These are phyloP conservation scores for Lasiodiplodia sp. DNA, from an alignment of 2,329 filamentous ascomycete species.

Conservation along the genomic window DNA sequence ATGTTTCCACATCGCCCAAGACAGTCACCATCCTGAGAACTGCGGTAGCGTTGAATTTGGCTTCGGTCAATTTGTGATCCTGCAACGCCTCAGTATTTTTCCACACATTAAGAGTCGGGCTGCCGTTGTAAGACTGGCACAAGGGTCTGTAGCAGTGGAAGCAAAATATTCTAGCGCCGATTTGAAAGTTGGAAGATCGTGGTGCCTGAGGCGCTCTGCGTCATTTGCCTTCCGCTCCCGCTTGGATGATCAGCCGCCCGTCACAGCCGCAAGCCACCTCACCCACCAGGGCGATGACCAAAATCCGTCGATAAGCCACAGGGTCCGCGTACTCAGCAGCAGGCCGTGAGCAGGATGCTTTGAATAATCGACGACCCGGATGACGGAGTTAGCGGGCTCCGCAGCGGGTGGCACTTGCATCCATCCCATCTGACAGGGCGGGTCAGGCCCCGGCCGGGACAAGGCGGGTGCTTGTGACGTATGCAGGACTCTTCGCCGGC, in stretches of 20 bases:
- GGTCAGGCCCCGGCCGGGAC: conserved; percentile 13
- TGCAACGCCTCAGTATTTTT: background rate
- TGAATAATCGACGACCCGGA: conserved; percentile 4
- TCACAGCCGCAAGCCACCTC: conserved; percentile 19
- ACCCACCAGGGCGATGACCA: background rate
- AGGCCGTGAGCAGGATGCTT: background rate
- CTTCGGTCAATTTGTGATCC: background rate
- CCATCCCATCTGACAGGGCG: background rate
- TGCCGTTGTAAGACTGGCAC: background rate
- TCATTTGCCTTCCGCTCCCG: conserved; percentile 7
- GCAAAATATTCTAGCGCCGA: too few species aligned
- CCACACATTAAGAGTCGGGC: background rate
- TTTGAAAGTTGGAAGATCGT: too few species aligned
- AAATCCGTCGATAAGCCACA: conserved; percentile 4
- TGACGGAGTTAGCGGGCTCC: conserved; percentile 15
- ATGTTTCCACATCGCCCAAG: background rate
- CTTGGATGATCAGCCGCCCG: conserved; percentile 14
- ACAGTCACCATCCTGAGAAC: background rate
- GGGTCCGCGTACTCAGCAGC: conserved; percentile 2
- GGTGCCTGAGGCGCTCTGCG: conserved; percentile 21
- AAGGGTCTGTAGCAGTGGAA: too few species aligned
- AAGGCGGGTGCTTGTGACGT: conserved; percentile 24
- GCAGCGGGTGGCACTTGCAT: conserved; percentile 10
- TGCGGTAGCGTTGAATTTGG: background rate
- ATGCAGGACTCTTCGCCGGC: background rate